Percentiles rank a stretch among this genome's conserved stretches.
Conservation (phyloP, 164 flowering plant species). For the Dillenia turbinata region DNA sequence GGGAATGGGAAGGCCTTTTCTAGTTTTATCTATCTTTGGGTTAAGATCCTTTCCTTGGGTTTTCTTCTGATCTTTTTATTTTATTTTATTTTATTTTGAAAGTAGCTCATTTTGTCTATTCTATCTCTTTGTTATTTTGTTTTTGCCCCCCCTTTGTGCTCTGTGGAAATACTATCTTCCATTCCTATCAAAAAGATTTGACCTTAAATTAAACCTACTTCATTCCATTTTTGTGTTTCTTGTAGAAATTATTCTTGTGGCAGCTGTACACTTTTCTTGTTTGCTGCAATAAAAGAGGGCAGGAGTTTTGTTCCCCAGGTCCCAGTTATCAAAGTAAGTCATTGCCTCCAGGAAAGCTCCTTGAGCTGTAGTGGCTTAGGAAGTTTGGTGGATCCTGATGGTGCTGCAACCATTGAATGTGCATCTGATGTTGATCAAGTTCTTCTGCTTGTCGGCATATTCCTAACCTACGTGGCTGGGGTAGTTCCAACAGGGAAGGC, state of each 20-base stretch:
- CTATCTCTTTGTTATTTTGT: too few species aligned
- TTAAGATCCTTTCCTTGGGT: too few species aligned
- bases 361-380: constrained; percentile 44
- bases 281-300: constrained; percentile 14
- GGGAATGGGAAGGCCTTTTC: too few species aligned
- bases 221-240: constrained; percentile 6
- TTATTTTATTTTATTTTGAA: too few species aligned
- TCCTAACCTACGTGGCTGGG: constrained; percentile 86
- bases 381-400: constrained; percentile 39
- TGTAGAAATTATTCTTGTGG: constrained; percentile 27
- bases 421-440: constrained; percentile 60
- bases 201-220: background rate
- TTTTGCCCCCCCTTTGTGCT: too few species aligned
- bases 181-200: too few species aligned
- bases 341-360: constrained; percentile 11
- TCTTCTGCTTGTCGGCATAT: constrained; percentile 59
- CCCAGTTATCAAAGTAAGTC: constrained; percentile 12
- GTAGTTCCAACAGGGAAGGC: constrained; percentile 48
- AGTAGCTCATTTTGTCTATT: too few species aligned
- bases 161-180: too few species aligned
- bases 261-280: constrained; percentile 8
- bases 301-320: constrained; percentile 10
- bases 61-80: too few species aligned
- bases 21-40: too few species aligned
- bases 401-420: constrained; percentile 44